Base-by-base conservation (phyloP, 805 yeast genomes). In the Candida maris region DNA sequence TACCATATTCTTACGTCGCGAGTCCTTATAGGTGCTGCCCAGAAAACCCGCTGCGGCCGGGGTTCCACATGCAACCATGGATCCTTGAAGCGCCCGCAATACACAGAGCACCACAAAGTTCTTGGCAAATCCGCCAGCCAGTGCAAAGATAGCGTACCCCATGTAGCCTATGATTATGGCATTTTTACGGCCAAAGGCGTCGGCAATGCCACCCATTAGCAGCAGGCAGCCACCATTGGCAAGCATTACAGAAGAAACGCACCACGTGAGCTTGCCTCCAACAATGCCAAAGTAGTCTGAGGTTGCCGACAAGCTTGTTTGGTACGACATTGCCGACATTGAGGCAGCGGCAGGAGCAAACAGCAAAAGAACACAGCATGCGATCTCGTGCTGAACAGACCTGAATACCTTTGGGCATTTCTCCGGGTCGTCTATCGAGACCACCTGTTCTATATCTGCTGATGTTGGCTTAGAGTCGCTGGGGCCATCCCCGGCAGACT, bases 21-120 rank as follows among this genome's bases (percentile, higher is more conserved):
- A 61, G 19, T 67, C 65, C 21, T 48, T 49, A 39, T 71, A 71
- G 4, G 56, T 53, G 4, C 71, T 51, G 1, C 75, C 71, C 1
- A 71, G 42, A 29, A 70, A 57, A 1, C 75, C 77, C 5, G 71
- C 73, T 22, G 71, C 64, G 4, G 75, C 67, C 4, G 77, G 75
- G 2, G 70, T 65, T 2, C 67, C 62, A 30, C 72, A 67, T 1
- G 73, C 67, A 13, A 66, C 61, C 24, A 57, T 51, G 3, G 67
- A 60, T 10, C 77, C 77, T 44, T 65, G 71, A 9, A 71, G 42
- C 4, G 67, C 75, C 38, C 77, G 47, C 18, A 65, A 58, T n/a
- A 71, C 43, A 41, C 67, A 65, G 13, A 71, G 51, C 2, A 57
- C 48, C 14, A 67, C 52, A 40, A 52, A 68, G 19, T 57, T 48